Conservation (phyloP, 371 early-diverging fungal species). For the Aphelidium insulamus region DNA sequence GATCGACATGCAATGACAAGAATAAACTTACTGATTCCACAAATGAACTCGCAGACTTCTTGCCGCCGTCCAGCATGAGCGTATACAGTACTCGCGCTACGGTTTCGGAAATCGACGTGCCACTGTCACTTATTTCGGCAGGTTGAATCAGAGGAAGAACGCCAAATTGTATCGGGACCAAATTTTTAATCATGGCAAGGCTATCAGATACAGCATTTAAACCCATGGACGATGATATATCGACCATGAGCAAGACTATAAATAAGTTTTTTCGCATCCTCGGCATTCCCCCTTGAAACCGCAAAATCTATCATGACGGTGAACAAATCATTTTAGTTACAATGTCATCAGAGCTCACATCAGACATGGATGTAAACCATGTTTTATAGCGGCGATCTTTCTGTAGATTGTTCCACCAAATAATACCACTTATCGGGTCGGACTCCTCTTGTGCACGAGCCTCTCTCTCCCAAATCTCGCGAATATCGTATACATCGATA, state of each 20-base stretch:
- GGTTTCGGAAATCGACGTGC: too few relatives aligned
- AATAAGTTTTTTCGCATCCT: slow-evolving; percentile 48
- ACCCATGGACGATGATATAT: slow-evolving; percentile 22
- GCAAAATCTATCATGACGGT: background rate
- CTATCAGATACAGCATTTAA: slow-evolving; percentile 26
- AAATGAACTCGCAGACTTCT: too few relatives aligned
- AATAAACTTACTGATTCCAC: slow-evolving; percentile 1
- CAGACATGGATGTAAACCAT: slow-evolving; percentile 33
- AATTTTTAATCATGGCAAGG: slow-evolving; percentile 27
- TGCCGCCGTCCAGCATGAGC: too few relatives aligned
- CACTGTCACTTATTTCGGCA: too few relatives aligned
- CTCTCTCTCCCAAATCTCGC: too few relatives aligned
- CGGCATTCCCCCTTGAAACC: slow-evolving; percentile 44
- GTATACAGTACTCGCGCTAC: too few relatives aligned
- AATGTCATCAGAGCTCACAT: slow-evolving; percentile 15
- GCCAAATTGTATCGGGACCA: slow-evolving; percentile 63
- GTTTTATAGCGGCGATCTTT: slow-evolving; percentile 44
- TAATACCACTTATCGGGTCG: slow-evolving; percentile 14
- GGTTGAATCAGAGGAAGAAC: slow-evolving; percentile 33
- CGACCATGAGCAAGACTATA: slow-evolving; percentile 36
- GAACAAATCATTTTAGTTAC: background rate
- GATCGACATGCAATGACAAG: background rate
- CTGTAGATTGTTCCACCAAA: slow-evolving; percentile 81
- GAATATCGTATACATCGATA: too few relatives aligned
- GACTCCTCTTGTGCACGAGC: too few relatives aligned